Base-by-base conservation (phyloP, 805 yeast species). In the Cyberlindnera maclurae region DNA sequence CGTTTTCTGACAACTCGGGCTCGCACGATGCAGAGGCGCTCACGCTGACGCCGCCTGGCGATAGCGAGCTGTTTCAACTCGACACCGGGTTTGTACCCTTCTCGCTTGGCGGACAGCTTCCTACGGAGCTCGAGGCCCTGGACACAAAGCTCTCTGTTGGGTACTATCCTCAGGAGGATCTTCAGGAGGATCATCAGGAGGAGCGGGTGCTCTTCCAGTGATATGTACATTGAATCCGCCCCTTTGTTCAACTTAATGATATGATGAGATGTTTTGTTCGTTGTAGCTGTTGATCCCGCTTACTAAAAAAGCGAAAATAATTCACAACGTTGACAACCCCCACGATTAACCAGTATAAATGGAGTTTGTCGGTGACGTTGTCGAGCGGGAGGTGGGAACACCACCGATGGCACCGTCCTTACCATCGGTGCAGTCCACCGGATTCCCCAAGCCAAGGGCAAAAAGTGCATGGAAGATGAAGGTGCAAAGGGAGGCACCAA, bases 361-460 rank as follows among this genome's bases (percentile, higher is more conserved):
- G 97, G 97, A 90, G 33, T 96, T 97, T 36, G 73, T 60, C 60
- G 87, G 96, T 24, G 90, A 82, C 40, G 90, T 90, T 58, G 90
- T 97, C 57, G 81, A 90, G 54, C 89, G 70, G 59, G 90, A 93
- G 43, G 87, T 77, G 3, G 94, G 80, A 44, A 95, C 96, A 65
- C 97, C 97, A 37, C 94, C 82, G 60, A 70, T 87, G 12, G 96
- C 97, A 58, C 85, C 95, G 67, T 55, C 89, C 84, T 39, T 93
- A 76, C 62, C 96, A 75, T 9, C 12, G 5, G 4, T 66, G 81
- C 83, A 48, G 94, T 95, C 48, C 82, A 69, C 46, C 82, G 75
- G 32, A 93, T 97, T 49, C 86, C 97, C 55, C 79, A 96, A 15
- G 80, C 88, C 22, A 81, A 58, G 47, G 85, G 64, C 93, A 90